A percentile compares a stretch with the other conserved stretches of the same genome.
These are phyloP conservation scores for Pestalotiopsis sp. DNA, from an alignment of 2,329 filamentous ascomycete species.

Conservation along the genomic window DNA sequence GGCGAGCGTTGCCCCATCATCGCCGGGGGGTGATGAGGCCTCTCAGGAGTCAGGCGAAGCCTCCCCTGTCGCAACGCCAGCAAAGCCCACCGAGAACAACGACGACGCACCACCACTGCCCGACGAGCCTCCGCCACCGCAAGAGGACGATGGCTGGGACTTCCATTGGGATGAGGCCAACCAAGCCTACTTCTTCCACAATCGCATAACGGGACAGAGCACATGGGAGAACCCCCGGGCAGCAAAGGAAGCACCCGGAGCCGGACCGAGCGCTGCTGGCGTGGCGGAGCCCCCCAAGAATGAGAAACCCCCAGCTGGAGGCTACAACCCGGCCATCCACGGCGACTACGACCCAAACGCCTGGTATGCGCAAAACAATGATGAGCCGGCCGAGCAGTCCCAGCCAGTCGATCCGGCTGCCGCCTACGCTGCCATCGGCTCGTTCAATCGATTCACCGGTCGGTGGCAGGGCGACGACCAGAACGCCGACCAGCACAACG, in stretches of 20 bases:
- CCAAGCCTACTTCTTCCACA: slow-evolving; percentile 81
- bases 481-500: slow-evolving; percentile 76
- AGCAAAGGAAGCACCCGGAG: slow-evolving; percentile 40
- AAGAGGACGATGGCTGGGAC: slow-evolving; percentile 79
- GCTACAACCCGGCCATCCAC: slow-evolving; percentile 95
- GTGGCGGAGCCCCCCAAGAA: slow-evolving; percentile 33
- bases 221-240: slow-evolving; percentile 90
- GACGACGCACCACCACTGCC: slow-evolving; percentile 38
- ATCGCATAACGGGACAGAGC: slow-evolving; percentile 72
- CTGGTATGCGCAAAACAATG: slow-evolving; percentile 77
- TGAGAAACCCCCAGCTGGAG: slow-evolving; percentile 57
- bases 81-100: slow-evolving; percentile 35
- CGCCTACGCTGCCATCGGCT: slow-evolving; percentile 68
- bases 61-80: slow-evolving; percentile 16
- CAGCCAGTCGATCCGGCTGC: slow-evolving; percentile 34
- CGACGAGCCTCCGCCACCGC: slow-evolving; percentile 26
- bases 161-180: slow-evolving; percentile 72
- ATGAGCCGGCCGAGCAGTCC: slow-evolving; percentile 37
- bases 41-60: slow-evolving; percentile 24
- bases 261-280: slow-evolving; percentile 23
- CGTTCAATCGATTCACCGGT: slow-evolving; percentile 93
- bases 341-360: slow-evolving; percentile 95
- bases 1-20: background rate
- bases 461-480: slow-evolving; percentile 72
- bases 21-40: slow-evolving; percentile 14